phyloP scores from a whole-genome alignment of 148 eudicot species.

The Heliosperma pusillum region DNA sequence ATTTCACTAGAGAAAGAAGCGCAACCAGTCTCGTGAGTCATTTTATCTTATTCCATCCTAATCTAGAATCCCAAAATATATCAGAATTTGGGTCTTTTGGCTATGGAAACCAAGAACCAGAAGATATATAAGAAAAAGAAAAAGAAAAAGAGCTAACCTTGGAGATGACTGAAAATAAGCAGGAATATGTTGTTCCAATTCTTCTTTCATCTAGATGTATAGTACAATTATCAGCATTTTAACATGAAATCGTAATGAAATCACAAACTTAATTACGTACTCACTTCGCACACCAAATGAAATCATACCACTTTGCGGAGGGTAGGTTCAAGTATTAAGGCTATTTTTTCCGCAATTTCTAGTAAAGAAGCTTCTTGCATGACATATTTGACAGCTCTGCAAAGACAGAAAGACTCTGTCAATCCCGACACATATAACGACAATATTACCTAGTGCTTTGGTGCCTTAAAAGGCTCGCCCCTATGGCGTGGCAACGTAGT shows the following conservation, averaged over 20 bases:
- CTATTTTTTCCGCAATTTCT: constrained; percentile 28
- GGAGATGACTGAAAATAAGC: constrained; percentile 30
- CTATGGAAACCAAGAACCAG: no score
- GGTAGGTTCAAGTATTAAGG: constrained; percentile 43
- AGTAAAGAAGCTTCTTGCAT: constrained; percentile 35
- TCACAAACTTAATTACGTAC: not conserved
- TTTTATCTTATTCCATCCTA: no score
- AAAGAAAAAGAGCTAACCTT: constrained; percentile 41
- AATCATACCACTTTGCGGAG: constrained; percentile 52
- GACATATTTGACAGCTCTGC: constrained; percentile 39
- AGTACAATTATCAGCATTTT: constrained; percentile 9
- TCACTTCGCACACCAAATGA: not conserved
- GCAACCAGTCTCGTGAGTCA: no score
- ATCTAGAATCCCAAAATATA: no score
- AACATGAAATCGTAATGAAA: not conserved
- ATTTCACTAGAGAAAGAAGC: no score
- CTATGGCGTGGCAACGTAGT: no score
- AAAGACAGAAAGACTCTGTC: constrained; percentile 2
- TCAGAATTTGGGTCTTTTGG: no score
- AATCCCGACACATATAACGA: no score
- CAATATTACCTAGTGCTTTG: no score
- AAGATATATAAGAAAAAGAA: no score
- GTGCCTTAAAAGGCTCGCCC: no score
- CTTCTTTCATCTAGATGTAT: constrained; percentile 54
- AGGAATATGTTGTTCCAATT: constrained; percentile 39